Conservation (phyloP, 2,329 filamentous ascomycete species). For the Westerdykella sp. region DNA sequence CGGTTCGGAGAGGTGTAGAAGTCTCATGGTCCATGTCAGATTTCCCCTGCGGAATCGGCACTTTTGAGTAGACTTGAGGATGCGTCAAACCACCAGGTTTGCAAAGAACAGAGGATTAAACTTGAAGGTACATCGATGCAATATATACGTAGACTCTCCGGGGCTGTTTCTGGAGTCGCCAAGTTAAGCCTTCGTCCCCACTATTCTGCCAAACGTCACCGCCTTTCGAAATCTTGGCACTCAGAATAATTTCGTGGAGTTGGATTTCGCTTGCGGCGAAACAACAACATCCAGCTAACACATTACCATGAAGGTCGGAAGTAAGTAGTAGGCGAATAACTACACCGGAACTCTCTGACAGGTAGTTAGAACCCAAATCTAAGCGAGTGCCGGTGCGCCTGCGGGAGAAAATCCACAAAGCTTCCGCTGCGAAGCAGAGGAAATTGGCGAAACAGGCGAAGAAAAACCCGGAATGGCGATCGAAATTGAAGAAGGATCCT, state of each 20-base stretch:
- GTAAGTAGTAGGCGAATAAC: conserved; percentile 20
- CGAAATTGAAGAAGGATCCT: conserved; percentile 92
- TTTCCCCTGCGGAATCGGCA: too few relatives aligned
- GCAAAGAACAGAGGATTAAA: too few relatives aligned
- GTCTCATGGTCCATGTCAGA: too few relatives aligned
- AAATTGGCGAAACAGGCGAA: conserved; percentile 86
- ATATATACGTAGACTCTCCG: too few relatives aligned
- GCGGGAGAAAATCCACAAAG: conserved; percentile 93
- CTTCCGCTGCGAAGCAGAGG: conserved; percentile 79
- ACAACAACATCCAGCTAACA: conserved; percentile 8
- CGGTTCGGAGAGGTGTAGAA: too few relatives aligned
- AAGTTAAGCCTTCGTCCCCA: too few relatives aligned
- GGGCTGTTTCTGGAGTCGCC: too few relatives aligned
- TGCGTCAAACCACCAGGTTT: too few relatives aligned
- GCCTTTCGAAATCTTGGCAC: conserved; percentile 15
- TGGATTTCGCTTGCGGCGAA: conserved; percentile 20
- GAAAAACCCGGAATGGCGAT: conserved; percentile 96
- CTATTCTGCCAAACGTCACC: conserved; percentile 3
- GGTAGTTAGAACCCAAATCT: conserved; percentile 72
- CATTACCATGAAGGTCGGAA: conserved; percentile 38
- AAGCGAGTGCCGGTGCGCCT: conserved; percentile 87
- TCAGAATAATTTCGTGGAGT: background rate
- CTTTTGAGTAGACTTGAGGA: too few relatives aligned
- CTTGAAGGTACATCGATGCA: too few relatives aligned
- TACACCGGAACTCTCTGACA: background rate